These are phyloP conservation scores for Xylaria sp. DNA, from an alignment of 2,329 filamentous ascomycete species.

Conservation along the genomic window DNA sequence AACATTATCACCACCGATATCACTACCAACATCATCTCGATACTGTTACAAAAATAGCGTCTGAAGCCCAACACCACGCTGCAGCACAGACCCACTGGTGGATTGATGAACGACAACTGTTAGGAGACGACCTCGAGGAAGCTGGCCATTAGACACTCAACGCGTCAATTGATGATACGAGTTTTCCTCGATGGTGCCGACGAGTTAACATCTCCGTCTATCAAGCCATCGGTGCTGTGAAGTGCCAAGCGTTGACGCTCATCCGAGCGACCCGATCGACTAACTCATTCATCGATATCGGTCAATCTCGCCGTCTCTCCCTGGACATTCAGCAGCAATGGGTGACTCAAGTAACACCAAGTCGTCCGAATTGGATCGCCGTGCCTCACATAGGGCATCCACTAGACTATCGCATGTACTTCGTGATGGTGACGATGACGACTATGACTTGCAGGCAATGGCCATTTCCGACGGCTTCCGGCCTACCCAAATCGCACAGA, in stretches of 20 bases:
- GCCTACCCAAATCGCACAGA: slow-evolving; percentile 44
- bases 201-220: slow-evolving; percentile 41
- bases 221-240: slow-evolving; percentile 48
- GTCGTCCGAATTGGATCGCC: slow-evolving; percentile 55
- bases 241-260: slow-evolving; percentile 44
- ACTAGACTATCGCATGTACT: slow-evolving; percentile 51
- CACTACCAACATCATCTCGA: slow-evolving; percentile 6
- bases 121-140: slow-evolving; percentile 12
- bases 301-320: slow-evolving; percentile 26
- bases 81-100: not conserved
- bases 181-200: slow-evolving; percentile 45
- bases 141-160: not conserved
- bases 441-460: slow-evolving; percentile 62
- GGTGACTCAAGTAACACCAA: slow-evolving; percentile 54
- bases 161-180: slow-evolving; percentile 19
- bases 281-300: slow-evolving; percentile 33
- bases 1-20: slow-evolving; percentile 1
- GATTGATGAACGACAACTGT: slow-evolving; percentile 10
- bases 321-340: slow-evolving; percentile 51
- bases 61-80: slow-evolving; percentile 3
- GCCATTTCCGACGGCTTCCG: slow-evolving; percentile 58
- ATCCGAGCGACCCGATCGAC: slow-evolving; percentile 34
- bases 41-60: slow-evolving; percentile 10
- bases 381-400: slow-evolving; percentile 57
- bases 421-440: slow-evolving; percentile 56